A percentile compares a stretch with the other conserved stretches of the same genome.
These are phyloP conservation scores for Botrytis cinerea DNA, from an alignment of 2,329 filamentous ascomycete genomes.

Conservation along the genomic window DNA sequence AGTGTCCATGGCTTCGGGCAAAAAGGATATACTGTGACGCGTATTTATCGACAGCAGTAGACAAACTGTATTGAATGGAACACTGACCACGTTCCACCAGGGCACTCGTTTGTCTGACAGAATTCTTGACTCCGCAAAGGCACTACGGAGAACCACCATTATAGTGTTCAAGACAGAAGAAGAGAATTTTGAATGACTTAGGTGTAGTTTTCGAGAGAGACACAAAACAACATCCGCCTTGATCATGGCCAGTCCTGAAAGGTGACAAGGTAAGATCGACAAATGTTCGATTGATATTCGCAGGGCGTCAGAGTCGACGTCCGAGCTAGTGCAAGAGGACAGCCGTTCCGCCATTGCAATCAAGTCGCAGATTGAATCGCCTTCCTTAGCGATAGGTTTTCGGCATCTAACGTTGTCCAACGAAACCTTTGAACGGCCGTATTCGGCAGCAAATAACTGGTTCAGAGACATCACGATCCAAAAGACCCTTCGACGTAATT, in stretches of 20 bases:
- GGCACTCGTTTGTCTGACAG: conserved; percentile 26
- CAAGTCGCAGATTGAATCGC: conserved; percentile 28
- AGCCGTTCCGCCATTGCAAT: conserved; percentile 28
- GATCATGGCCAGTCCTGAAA: conserved; percentile 23
- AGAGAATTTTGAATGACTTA: conserved; percentile 19
- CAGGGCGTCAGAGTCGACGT: background rate
- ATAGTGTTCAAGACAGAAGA: conserved; percentile 9
- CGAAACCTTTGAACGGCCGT: conserved; percentile 32
- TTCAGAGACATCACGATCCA: conserved; percentile 33
- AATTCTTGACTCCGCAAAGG: conserved; percentile 28
- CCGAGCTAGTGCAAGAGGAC: conserved; percentile 22
- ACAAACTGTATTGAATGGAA: conserved; percentile 33
- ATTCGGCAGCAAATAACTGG: conserved; percentile 31
- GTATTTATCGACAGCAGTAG: conserved; percentile 32
- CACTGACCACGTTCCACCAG: conserved; percentile 35
- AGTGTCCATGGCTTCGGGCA: conserved; percentile 30
- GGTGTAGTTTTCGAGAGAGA: conserved; percentile 28
- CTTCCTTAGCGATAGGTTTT: conserved; percentile 17
- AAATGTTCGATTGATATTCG: conserved; percentile 19
- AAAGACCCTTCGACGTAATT: conserved; percentile 31
- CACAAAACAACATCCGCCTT: conserved; percentile 33
- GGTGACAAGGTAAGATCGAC: conserved; percentile 7
- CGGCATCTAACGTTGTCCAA: conserved; percentile 30
- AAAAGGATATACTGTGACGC: conserved; percentile 29
- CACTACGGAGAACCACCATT: conserved; percentile 29